phyloP scores from a whole-genome alignment of 805 yeast species.

The Maudiozyma saulgeensis region DNA sequence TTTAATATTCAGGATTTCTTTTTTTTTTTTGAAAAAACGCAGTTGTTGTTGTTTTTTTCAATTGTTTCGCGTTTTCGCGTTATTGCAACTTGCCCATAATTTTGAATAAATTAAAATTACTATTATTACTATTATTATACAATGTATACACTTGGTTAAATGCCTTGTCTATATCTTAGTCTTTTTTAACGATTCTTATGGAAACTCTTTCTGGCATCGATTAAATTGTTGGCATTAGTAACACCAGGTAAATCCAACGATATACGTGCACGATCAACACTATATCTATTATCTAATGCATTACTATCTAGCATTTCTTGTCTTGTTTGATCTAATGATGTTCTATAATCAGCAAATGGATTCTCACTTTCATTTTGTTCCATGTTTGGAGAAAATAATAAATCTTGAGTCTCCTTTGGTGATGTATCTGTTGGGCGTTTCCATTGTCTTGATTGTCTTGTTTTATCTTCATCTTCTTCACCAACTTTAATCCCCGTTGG shows the following conservation, averaged over 20 bases:
- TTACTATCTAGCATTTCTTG: constrained; percentile 29
- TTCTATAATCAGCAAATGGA: constrained; percentile 13
- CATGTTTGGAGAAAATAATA: constrained; percentile 16
- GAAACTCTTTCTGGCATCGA: constrained; percentile 9
- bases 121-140: background rate
- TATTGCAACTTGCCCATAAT: too few relatives aligned
- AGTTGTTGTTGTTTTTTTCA: too few relatives aligned
- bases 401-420: constrained; percentile 22
- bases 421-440: constrained; percentile 5
- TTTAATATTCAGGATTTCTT: too few relatives aligned
- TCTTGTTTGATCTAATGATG: constrained; percentile 33
- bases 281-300: constrained; percentile 31
- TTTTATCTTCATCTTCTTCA: background rate
- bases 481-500: constrained; percentile 16
- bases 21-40: too few relatives aligned
- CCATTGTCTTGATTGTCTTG: constrained; percentile 8
- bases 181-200: constrained; percentile 2
- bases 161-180: background rate
- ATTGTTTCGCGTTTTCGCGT: too few relatives aligned
- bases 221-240: constrained; percentile 25
- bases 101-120: background rate
- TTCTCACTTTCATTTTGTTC: background rate
- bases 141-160: background rate
- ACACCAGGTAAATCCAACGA: constrained; percentile 35
- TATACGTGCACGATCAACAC: constrained; percentile 33